phyloP scores from a whole-genome alignment of 1,284 basidiomycete species.

The Ganoderma resinaceum region DNA sequence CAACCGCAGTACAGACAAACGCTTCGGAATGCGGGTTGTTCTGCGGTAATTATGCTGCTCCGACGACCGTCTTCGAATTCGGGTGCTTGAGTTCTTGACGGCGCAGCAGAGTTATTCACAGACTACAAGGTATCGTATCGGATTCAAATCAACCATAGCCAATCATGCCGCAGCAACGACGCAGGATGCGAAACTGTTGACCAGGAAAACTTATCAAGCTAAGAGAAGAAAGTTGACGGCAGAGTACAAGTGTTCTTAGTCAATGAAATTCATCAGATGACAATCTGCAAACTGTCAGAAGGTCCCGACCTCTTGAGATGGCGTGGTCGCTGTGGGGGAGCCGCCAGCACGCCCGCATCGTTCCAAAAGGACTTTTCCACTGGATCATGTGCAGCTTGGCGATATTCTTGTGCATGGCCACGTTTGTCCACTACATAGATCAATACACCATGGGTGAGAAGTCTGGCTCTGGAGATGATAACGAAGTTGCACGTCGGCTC shows the following conservation, averaged over 20 bases:
- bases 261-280: neutral
- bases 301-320: neutral
- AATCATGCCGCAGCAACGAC: neutral
- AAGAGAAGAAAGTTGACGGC: neutral
- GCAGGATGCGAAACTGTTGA: neutral
- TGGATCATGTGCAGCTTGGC: neutral
- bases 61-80: neutral
- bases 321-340: neutral
- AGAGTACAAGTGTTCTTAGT: neutral
- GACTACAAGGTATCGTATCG: too few species aligned
- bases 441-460: neutral
- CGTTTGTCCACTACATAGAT: neutral
- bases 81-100: neutral
- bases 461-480: neutral
- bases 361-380: neutral
- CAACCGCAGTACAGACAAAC: neutral
- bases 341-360: neutral
- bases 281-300: neutral
- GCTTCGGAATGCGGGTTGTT: neutral
- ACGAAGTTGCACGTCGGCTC: neutral
- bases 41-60: neutral
- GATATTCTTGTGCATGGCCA: neutral
- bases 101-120: neutral
- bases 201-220: neutral
- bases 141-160: too few species aligned